These are phyloP conservation scores for Pyropia yezoensis DNA, from an alignment of 23 red algal species.

Conservation along the genomic window DNA sequence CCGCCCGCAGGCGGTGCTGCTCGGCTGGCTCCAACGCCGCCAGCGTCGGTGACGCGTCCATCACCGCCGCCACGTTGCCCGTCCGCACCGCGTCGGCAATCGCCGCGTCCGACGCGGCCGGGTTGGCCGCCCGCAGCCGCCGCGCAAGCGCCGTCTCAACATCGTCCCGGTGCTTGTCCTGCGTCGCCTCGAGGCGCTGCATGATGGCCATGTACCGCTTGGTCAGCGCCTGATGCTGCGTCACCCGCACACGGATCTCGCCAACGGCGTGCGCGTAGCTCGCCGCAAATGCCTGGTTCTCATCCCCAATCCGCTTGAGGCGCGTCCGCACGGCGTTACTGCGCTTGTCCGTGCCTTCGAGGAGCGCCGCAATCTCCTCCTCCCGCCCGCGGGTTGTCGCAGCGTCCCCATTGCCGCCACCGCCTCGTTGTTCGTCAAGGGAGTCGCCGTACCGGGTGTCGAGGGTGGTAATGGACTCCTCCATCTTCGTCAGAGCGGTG, in stretches of 20 bases:
- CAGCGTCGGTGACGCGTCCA: slow-evolving; percentile 39
- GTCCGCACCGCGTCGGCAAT: slow-evolving; percentile 27
- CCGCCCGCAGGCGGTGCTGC: slow-evolving; percentile 21
- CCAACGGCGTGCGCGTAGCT: slow-evolving; percentile 24
- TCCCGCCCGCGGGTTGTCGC: not conserved
- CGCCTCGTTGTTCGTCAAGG: slow-evolving; percentile 4
- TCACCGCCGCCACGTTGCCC: slow-evolving; percentile 16
- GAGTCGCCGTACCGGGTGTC: slow-evolving; percentile 32
- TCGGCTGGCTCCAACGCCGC: slow-evolving; percentile 24
- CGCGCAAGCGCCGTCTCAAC: slow-evolving; percentile 30
- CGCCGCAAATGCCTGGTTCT: slow-evolving; percentile 31
- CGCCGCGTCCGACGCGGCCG: slow-evolving; percentile 33
- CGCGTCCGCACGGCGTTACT: slow-evolving; percentile 48
- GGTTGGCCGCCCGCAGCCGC: slow-evolving; percentile 50
- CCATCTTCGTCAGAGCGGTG: slow-evolving; percentile 24
- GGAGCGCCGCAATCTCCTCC: slow-evolving; percentile 16
- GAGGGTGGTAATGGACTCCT: slow-evolving; percentile 19
- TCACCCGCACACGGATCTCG: slow-evolving; percentile 26
- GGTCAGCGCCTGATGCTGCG: slow-evolving; percentile 52
- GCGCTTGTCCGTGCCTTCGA: slow-evolving; percentile 29
- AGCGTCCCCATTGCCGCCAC: not conserved
- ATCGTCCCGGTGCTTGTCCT: slow-evolving; percentile 46
- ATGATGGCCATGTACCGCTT: slow-evolving; percentile 52
- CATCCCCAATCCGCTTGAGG: slow-evolving; percentile 49
- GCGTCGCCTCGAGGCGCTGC: slow-evolving; percentile 37